phyloP scores from a whole-genome alignment of 2,329 filamentous ascomycete genomes.

The Dactylonectria macrodidyma region DNA sequence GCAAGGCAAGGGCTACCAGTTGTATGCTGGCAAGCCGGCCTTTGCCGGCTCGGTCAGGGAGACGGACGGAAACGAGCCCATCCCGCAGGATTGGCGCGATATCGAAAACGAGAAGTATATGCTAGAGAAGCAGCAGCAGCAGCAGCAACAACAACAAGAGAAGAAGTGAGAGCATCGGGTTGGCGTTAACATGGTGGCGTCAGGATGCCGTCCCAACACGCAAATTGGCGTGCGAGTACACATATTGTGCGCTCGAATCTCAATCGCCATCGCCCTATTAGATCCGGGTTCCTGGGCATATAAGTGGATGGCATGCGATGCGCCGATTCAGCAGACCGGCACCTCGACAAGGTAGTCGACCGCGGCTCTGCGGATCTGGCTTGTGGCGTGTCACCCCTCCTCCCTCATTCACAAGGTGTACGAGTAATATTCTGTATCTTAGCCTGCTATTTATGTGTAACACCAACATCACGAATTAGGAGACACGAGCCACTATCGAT shows the following conservation, averaged over 20 bases:
- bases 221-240: neutral
- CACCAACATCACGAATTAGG: slow-evolving; percentile 15
- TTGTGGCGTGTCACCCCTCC: slow-evolving; percentile 3
- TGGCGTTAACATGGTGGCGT: neutral
- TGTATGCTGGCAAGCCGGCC: slow-evolving; percentile 84
- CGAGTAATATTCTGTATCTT: slow-evolving; percentile 25
- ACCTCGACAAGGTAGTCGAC: neutral
- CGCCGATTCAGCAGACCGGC: neutral
- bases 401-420: slow-evolving; percentile 15
- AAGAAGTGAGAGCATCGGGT: slow-evolving; percentile 39
- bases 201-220: neutral
- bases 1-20: slow-evolving; percentile 73
- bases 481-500: neutral
- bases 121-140: slow-evolving; percentile 50
- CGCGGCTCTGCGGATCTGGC: neutral
- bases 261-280: neutral
- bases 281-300: neutral
- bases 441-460: slow-evolving; percentile 24
- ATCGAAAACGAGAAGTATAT: slow-evolving; percentile 74
- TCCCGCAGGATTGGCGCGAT: slow-evolving; percentile 74
- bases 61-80: slow-evolving; percentile 77
- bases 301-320: neutral
- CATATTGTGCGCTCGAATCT: neutral
- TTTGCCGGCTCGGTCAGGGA: slow-evolving; percentile 75
- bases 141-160: slow-evolving; percentile 41